A percentile compares a stretch with the other conserved stretches of the same genome.
Evolutionary conservation across 352 stramenopile genomes (phyloP).

Genomic region (Aphanomyces euteiches): DNA sequence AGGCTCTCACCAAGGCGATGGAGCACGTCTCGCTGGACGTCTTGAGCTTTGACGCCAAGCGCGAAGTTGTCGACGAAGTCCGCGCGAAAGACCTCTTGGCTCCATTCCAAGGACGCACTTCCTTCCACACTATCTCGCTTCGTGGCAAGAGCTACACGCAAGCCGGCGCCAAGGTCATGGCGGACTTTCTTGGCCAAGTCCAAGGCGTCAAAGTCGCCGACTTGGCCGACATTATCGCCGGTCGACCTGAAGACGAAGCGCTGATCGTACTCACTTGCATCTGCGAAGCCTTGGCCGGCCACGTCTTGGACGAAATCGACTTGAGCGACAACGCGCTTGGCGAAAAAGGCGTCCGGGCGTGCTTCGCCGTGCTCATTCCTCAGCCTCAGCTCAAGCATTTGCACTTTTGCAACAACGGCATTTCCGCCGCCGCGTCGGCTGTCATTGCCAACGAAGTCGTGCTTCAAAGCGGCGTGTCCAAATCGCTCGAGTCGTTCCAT

Average conservation of each 20-base stretch:
- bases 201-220: constrained; percentile 63
- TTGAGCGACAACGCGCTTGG: constrained; percentile 75
- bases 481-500: constrained; percentile 66
- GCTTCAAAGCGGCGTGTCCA: constrained; percentile 50
- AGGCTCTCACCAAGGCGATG: constrained; percentile 22
- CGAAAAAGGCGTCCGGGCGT: constrained; percentile 71
- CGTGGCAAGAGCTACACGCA: constrained; percentile 79
- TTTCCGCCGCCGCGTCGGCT: constrained; percentile 54
- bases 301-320: constrained; percentile 83
- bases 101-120: constrained; percentile 35
- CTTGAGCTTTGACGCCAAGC: constrained; percentile 56
- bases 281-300: constrained; percentile 64
- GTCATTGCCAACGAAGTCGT: constrained; percentile 70
- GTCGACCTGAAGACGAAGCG: constrained; percentile 84
- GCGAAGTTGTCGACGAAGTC: constrained; percentile 63
- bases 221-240: constrained; percentile 90
- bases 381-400: constrained; percentile 57
- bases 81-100: constrained; percentile 53
- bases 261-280: constrained; percentile 83
- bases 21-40: constrained; percentile 25
- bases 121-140: constrained; percentile 53
- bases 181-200: constrained; percentile 54
- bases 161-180: constrained; percentile 52
- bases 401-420: constrained; percentile 76
- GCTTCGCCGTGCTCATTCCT: constrained; percentile 67